These are phyloP conservation scores for Chytridium lagenaria DNA, from an alignment of 371 early-diverging fungal species.

Conservation along the genomic window DNA sequence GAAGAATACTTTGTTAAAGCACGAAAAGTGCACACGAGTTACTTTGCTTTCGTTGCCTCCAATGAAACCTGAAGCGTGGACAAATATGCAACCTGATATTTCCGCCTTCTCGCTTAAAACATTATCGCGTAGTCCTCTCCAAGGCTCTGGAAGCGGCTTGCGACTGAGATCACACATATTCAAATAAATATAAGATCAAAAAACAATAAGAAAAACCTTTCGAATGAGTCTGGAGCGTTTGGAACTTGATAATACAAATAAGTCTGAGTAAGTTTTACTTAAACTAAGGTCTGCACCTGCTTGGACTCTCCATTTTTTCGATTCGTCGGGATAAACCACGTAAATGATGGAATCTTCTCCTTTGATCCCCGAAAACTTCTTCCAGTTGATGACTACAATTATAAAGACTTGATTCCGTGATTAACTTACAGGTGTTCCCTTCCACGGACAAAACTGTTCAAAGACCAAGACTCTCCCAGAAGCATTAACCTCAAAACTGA, in stretches of 20 bases:
- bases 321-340: slow-evolving; percentile 84
- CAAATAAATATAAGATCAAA: background rate
- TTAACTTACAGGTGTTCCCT: slow-evolving; percentile 81
- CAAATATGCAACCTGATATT: slow-evolving; percentile 88
- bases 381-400: too few species aligned
- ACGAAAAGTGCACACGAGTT: too few species aligned
- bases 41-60: slow-evolving; percentile 77
- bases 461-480: slow-evolving; percentile 84
- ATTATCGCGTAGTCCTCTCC: slow-evolving; percentile 92
- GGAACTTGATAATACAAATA: slow-evolving; percentile 64
- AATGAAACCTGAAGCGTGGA: slow-evolving; percentile 95
- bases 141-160: slow-evolving; percentile 89
- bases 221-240: slow-evolving; percentile 77
- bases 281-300: slow-evolving; percentile 29
- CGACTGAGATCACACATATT: slow-evolving; percentile 55
- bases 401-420: too few species aligned
- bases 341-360: slow-evolving; percentile 70
- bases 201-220: slow-evolving; percentile 43
- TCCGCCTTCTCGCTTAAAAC: slow-evolving; percentile 78
- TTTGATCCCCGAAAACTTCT: too few species aligned
- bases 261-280: slow-evolving; percentile 16
- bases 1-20: too few species aligned
- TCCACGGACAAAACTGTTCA: slow-evolving; percentile 89
- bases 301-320: slow-evolving; percentile 55
- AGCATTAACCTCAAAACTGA: slow-evolving; percentile 62